Base-by-base conservation (phyloP, 495 filamentous ascomycete genomes). In the Cairneyella variabilis region DNA sequence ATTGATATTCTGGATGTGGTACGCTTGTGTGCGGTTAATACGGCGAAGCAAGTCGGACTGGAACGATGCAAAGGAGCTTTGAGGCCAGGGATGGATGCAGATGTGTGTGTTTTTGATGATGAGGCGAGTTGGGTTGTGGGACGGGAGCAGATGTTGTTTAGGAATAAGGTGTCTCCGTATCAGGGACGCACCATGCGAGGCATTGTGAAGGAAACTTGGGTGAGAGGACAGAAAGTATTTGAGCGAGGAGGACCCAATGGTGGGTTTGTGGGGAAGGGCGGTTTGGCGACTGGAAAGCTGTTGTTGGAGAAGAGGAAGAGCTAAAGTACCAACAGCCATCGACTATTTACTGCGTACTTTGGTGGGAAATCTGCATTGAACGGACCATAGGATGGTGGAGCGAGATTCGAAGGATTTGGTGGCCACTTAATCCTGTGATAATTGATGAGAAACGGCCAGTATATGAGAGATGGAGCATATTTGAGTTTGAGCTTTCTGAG, bases 101-200 rank as follows among this genome's bases (percentile, higher is more conserved):
- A 98, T 69, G 74, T 98, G 16, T 89, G 85, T 53, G 85, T 97
- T 20, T 98, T 98, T 70, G 93, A 97, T 62, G 88, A 91, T 42
- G 72, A 81, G 40, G 85, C 82, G 25, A 78, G 78, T 60, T 98
- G 91, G 78, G 78, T 82, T 34, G 81, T 96, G 49, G 69, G 68
- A 5, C 62, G 69, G 8, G 65, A 64, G 37, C 74, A 78, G 26
- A 96, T 98, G 92, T 78, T 93, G 36, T 98, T 95, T 79, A 82
- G 91, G 60, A 97, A 98, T 67, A 95, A 95, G 68, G 89, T 89
- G 72, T 89, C 83, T 21, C 93, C 93, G 2, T 98, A 96, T 74
- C 88, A 97, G 69, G 90, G 90, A 21, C 85, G 83, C 59, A 79
- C 67, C 5, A 82, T 98, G 64, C 79, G 74, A 51, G 93, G 93